Percentiles rank a stretch among this genome's conserved stretches.
Evolutionary conservation across 345 rosid species (phyloP).

Genomic region (Eucalyptus sideroxylon): DNA sequence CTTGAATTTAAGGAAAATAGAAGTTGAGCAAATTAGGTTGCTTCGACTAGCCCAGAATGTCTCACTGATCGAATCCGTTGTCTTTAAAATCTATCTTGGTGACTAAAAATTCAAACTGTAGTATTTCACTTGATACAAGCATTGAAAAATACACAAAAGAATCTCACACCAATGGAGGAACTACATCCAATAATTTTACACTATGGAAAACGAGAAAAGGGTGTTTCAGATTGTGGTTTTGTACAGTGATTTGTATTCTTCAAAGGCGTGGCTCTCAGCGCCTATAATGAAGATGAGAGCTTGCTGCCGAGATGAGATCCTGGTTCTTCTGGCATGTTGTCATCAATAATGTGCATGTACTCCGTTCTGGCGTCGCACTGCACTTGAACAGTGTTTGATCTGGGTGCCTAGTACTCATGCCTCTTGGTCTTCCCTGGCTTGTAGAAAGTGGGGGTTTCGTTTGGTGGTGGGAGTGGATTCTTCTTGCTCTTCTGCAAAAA

Average conservation of each 20-base stretch:
- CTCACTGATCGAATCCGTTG: background rate
- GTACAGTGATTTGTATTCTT: background rate
- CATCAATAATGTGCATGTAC: slow-evolving; percentile 15
- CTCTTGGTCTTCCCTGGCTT: slow-evolving; percentile 5
- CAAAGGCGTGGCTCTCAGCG: background rate
- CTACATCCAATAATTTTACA: background rate
- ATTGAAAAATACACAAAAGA: background rate
- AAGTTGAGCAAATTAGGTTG: background rate
- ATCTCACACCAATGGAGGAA: background rate
- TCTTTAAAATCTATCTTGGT: background rate
- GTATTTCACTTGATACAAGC: background rate
- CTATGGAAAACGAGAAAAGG: background rate
- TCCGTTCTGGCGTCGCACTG: background rate
- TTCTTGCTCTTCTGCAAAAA: background rate
- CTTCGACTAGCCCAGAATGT: background rate
- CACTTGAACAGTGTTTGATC: background rate
- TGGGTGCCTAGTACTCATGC: background rate
- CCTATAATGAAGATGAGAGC: background rate
- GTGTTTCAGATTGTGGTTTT: background rate
- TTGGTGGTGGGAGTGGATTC: slow-evolving; percentile 5
- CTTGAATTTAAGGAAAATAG: background rate
- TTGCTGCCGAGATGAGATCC: slow-evolving; percentile 20
- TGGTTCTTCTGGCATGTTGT: slow-evolving; percentile 1
- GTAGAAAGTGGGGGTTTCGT: slow-evolving; percentile 4
- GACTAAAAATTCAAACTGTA: background rate